Evolutionary conservation across 768 basidiomycete species (phyloP).

Genomic region (Amanita phalloides): DNA sequence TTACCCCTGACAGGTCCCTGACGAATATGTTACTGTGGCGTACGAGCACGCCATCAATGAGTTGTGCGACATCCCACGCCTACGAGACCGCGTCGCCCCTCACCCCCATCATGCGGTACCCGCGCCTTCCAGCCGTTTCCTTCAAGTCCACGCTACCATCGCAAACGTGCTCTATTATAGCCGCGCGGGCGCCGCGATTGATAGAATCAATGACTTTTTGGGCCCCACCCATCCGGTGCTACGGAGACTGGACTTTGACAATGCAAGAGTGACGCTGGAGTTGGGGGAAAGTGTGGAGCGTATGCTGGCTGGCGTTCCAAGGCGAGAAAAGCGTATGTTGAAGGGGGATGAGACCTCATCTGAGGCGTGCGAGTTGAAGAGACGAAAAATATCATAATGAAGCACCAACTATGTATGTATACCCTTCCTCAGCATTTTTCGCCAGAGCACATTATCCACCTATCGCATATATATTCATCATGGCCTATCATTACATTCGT

Average conservation of each 20-base stretch:
- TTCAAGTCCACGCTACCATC: slow-evolving; percentile 1
- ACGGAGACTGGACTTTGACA: slow-evolving; percentile 2
- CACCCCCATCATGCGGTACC: not conserved
- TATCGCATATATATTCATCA: too few species aligned
- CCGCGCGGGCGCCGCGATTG: not conserved
- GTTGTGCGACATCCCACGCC: not conserved
- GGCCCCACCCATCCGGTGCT: not conserved
- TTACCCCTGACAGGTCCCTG: slow-evolving; percentile 1
- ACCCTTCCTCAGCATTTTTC: too few species aligned
- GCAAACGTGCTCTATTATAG: not conserved
- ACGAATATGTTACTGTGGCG: not conserved
- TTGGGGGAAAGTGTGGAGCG: slow-evolving; percentile 4
- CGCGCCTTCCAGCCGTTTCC: not conserved
- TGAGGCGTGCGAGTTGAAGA: not conserved
- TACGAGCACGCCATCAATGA: slow-evolving; percentile 1
- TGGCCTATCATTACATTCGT: too few species aligned
- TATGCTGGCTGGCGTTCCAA: not conserved
- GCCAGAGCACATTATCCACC: too few species aligned
- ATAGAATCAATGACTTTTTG: slow-evolving; percentile 5
- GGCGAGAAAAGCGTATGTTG: not conserved
- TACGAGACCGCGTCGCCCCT: not conserved
- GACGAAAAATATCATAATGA: not conserved
- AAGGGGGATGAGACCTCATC: not conserved
- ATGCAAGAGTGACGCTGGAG: slow-evolving; percentile 1
- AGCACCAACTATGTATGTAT: not conserved